Evolutionary conservation across 306 rosid species (phyloP), one percentile per base, ranked within the genome.

Genomic region (Luffa aegyptiaca): DNA sequence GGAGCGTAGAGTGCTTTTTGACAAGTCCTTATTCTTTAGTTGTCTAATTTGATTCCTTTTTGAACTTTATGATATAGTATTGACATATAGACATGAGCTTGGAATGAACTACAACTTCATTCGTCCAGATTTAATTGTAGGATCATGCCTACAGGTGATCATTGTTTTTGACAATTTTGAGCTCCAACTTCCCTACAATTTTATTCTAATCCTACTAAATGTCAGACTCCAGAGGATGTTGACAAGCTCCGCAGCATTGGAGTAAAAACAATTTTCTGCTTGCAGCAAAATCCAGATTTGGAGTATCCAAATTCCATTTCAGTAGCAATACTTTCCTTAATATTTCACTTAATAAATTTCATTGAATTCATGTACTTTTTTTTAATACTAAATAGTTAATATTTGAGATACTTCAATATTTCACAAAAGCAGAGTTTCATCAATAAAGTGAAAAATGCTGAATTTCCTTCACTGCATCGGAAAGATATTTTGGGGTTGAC

Each of bases 101-200:
- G 98, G 99, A 73, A 96, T 96, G 86, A 89, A 93, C 90, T 96
- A 90, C 90, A 83, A 87, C 85, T 93, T 89, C 90, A 90, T 96
- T 86, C 87, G 81, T 82, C 94, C 96, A 26, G 97, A 96, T 88
- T 83, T 96, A 81, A 96, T 93, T 80, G 99, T 96, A 72, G 99
- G 99, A 65, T 96, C 99, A 37, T 96, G 99, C 85, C 82, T 93
- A 52, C 99, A 96, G 99, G 99, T 96, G 79, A 82, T 83, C 70
- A 18, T 77, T 81, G 66, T 79, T 82, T 42, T 44, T 33, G 39
- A 52, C 11, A 41, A 35, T 71, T 75, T 41, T 75, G 44, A 73
- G 58, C 80, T 58, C 53, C 35, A 83, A 4, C 82, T 35, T 64
- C 77, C 80, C 81, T 72, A 89, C 66, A 48, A 57, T 45, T 77